These are phyloP conservation scores for Macrolepiota fuliginosa DNA, from an alignment of 768 basidiomycete genomes.

Conservation along the genomic window DNA sequence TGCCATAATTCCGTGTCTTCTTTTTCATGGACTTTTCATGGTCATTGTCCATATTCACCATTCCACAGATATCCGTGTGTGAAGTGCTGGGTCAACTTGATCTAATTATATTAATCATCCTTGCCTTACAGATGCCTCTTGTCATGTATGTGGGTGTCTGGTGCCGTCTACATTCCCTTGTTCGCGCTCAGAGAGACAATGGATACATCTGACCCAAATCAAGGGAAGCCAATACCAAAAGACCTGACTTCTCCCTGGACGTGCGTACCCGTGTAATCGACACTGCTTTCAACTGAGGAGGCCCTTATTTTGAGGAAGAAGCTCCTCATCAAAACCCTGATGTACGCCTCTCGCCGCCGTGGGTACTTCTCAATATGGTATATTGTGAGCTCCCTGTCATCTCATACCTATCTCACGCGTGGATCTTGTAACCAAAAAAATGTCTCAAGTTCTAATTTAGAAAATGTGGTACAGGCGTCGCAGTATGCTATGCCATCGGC, in stretches of 20 bases:
- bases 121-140: neutral
- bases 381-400: neutral
- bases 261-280: neutral
- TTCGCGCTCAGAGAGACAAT: neutral
- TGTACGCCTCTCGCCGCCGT: neutral
- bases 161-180: neutral
- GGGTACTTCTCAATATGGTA: neutral
- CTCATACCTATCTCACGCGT: neutral
- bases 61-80: neutral
- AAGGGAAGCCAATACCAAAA: constrained; percentile 4
- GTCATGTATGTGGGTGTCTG: neutral
- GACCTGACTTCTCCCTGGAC: neutral
- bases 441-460: neutral
- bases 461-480: neutral
- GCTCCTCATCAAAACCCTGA: neutral
- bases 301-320: constrained; percentile 2
- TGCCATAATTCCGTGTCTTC: too few relatives aligned
- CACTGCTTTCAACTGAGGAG: neutral
- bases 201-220: neutral
- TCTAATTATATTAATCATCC: neutral
- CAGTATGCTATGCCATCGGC: neutral
- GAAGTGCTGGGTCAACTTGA: neutral
- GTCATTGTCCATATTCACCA: neutral
- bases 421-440: constrained; percentile 1
- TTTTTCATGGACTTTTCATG: too few relatives aligned